phyloP scores from a whole-genome alignment of 1,139 yeast species.

The Schwanniomyces etchellsii region DNA sequence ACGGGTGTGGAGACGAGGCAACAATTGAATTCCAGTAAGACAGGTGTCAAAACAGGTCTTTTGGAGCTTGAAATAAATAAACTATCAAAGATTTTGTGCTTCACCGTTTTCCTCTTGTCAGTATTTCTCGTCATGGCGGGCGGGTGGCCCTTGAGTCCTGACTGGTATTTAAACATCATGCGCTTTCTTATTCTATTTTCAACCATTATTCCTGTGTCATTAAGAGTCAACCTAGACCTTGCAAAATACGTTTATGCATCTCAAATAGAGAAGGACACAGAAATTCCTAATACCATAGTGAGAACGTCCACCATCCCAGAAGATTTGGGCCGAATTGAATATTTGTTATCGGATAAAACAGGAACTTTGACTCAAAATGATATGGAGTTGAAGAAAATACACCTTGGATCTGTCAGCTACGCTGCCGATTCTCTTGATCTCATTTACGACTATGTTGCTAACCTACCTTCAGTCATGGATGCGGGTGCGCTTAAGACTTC shows the following conservation, averaged over 20 bases:
- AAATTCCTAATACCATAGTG: slow-evolving; percentile 83
- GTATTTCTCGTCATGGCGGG: slow-evolving; percentile 71
- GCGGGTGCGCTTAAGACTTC: slow-evolving; percentile 7
- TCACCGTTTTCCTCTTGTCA: slow-evolving; percentile 76
- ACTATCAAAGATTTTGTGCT: slow-evolving; percentile 82
- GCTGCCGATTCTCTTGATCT: slow-evolving; percentile 91
- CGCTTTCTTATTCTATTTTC: slow-evolving; percentile 87
- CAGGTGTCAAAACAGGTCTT: slow-evolving; percentile 88
- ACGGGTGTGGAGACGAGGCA: slow-evolving; percentile 94
- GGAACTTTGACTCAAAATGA: slow-evolving; percentile 98
- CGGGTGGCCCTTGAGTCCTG: slow-evolving; percentile 57
- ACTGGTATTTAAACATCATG: slow-evolving; percentile 89
- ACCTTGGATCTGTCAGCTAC: slow-evolving; percentile 87
- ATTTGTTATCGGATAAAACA: slow-evolving; percentile 87
- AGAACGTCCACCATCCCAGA: slow-evolving; percentile 98
- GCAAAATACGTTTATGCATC: slow-evolving; percentile 96
- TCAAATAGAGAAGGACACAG: slow-evolving; percentile 82
- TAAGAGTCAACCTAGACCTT: slow-evolving; percentile 88
- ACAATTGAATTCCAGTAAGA: slow-evolving; percentile 82
- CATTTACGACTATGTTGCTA: slow-evolving; percentile 62
- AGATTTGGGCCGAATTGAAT: slow-evolving; percentile 93
- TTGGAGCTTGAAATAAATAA: slow-evolving; percentile 87
- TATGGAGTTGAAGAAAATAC: slow-evolving; percentile 93
- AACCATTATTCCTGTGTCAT: slow-evolving; percentile 91
- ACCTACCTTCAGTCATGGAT: slow-evolving; percentile 16